Conservation (phyloP, 2,329 filamentous ascomycete species). For the Thelonectria blattea region DNA sequence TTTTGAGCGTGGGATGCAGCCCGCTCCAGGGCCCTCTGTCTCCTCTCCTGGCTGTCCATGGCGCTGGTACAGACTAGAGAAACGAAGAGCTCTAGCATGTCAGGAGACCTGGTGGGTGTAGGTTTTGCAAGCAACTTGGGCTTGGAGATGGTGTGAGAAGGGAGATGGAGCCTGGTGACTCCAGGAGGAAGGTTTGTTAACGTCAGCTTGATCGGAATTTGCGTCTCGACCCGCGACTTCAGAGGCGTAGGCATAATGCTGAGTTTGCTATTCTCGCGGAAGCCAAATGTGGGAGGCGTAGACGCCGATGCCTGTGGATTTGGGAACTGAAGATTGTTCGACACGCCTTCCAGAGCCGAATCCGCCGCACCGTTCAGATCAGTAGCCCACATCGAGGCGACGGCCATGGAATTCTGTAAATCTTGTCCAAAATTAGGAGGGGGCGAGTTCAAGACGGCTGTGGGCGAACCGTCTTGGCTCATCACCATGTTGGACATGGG, state of each 20-base stretch:
- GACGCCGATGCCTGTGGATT: conserved; percentile 42
- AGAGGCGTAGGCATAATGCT: conserved; percentile 70
- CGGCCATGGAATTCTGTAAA: conserved; percentile 43
- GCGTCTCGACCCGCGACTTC: conserved; percentile 95
- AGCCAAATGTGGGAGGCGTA: conserved; percentile 38
- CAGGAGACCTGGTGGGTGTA: conserved; percentile 66
- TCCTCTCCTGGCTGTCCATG: conserved; percentile 74
- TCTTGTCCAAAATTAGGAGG: conserved; percentile 51
- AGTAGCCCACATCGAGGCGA: conserved; percentile 45
- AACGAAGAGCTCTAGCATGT: conserved; percentile 80
- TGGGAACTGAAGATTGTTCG: conserved; percentile 38
- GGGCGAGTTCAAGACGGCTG: conserved; percentile 54
- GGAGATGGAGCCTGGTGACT: conserved; percentile 82
- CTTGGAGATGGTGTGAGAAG: conserved; percentile 90
- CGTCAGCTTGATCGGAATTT: conserved; percentile 86
- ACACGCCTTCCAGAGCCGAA: conserved; percentile 32
- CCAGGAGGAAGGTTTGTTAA: conserved; percentile 77
- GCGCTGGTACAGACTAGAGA: conserved; percentile 91
- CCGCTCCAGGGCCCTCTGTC: conserved; percentile 69
- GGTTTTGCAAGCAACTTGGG: conserved; percentile 86
- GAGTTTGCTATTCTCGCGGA: conserved; percentile 50
- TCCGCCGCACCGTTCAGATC: conserved; percentile 35
- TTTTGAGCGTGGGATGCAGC: conserved; percentile 51
- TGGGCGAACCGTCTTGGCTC: conserved; percentile 60
- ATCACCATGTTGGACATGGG: conserved; percentile 58